Base-by-base conservation (phyloP, 768 basidiomycete species). In the Tylopilus rubrobrunneus region DNA sequence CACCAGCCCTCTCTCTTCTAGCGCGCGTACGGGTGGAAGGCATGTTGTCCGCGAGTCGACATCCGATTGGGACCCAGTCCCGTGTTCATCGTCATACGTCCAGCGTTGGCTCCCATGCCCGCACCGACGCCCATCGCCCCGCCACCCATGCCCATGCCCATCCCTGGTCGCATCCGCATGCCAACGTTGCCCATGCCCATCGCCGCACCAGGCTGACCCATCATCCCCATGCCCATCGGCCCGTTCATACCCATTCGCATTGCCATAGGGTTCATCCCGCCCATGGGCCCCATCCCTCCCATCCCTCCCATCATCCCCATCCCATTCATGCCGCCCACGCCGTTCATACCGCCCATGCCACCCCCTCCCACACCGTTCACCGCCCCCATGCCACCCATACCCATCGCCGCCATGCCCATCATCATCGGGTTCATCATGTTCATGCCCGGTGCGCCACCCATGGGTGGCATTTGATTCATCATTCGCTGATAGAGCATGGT, bases 21-120 rank as follows among this genome's bases (percentile, higher is more conserved):
- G 61, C 83, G 76, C 50, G 82, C 75, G 64, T 85, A 85, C n/a
- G 83, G 83, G 68, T 85, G 83, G 68, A 82, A 85, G 53, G 73
- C 75, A 58, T 82, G 80, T 56, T 83, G 81, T 53, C 83, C 83
- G 21, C 81, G 75, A 27, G 60, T 76, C 50, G 71, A 75, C 66
- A 75, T 73, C 7, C 79, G 73, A 49, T 76, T 72, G 14, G 78
- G 81, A n/a, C 75, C 82, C 53, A 72, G 66, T 25, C 74, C 80
- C 46, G 67, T 45, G 61, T 70, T 73, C 69, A 73, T 70, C 46
- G 73, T 52, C 72, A 73, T 73, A 54, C 77, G 70, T n/a, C 72
- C 71, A 28, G 71, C 66, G 57, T 70, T 69, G 21, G 63, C 54
- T 21, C 55, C 60, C 53, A 70, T 65, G 25, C 66, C 66, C 49